Conservation (phyloP, 352 stramenopile genomes). For the Phytophthora rubi region DNA sequence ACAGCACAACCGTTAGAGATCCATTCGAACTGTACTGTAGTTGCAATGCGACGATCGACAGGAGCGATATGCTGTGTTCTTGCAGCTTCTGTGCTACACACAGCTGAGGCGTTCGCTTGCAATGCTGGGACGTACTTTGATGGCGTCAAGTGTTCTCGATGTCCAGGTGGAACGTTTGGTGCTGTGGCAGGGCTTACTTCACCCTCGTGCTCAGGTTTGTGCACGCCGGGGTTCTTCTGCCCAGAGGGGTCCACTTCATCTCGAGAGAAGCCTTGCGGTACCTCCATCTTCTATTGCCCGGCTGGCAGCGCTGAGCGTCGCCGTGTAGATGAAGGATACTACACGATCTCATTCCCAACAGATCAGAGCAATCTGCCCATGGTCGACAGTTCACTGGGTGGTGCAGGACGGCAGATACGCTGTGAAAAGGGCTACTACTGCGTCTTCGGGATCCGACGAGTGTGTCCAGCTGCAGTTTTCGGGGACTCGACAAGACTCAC, state of each 20-base stretch:
- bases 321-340: constrained; percentile 57
- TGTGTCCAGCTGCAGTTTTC: constrained; percentile 59
- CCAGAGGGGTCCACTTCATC: constrained; percentile 64
- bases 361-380: constrained; percentile 11
- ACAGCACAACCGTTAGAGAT: too few relatives aligned
- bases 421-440: constrained; percentile 80
- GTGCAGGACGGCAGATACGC: constrained; percentile 26
- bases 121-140: constrained; percentile 54
- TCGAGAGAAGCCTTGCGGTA: constrained; percentile 53
- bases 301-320: constrained; percentile 47
- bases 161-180: constrained; percentile 61
- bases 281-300: constrained; percentile 65
- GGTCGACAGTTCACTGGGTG: constrained; percentile 4
- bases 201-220: constrained; percentile 54
- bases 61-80: constrained; percentile 1
- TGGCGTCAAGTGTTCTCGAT: constrained; percentile 46
- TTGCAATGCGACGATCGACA: constrained; percentile 12
- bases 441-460: constrained; percentile 55
- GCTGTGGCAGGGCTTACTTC: constrained; percentile 43
- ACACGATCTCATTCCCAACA: constrained; percentile 50
- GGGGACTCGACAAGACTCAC: constrained; percentile 44
- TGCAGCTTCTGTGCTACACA: constrained; percentile 2
- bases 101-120: constrained; percentile 39
- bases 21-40: not conserved
- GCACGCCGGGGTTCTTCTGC: constrained; percentile 60